Percentiles rank a stretch among this genome's conserved stretches.
Evolutionary conservation across 106 monocot genomes (phyloP).

Genomic region (Dendrobium huoshanense): DNA sequence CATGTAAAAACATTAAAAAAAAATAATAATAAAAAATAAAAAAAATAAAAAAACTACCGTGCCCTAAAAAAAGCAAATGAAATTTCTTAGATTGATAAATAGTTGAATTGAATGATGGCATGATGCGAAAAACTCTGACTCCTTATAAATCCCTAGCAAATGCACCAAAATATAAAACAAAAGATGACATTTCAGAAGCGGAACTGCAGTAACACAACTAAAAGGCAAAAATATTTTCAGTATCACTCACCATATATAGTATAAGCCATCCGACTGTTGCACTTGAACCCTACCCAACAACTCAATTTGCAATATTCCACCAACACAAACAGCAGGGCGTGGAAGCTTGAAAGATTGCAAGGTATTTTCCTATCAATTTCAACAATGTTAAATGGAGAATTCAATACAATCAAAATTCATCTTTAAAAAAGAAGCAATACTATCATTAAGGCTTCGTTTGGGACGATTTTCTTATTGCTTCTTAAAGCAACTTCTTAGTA

Average conservation of each 20-base stretch:
- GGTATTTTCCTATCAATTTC: constrained; percentile 43
- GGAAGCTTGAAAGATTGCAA: constrained; percentile 85
- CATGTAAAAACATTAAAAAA: no score
- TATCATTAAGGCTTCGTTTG: not conserved
- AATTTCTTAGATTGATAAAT: no score
- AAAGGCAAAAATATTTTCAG: not conserved
- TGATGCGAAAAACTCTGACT: no score
- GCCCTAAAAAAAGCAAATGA: no score
- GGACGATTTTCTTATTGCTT: no score
- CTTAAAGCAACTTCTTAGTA: no score
- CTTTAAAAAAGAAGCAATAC: not conserved
- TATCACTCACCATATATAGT: constrained; percentile 65
- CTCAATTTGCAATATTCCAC: constrained; percentile 76
- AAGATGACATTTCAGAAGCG: not conserved
- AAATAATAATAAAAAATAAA: no score
- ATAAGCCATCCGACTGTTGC: constrained; percentile 50
- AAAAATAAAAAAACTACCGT: no score
- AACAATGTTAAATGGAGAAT: not conserved
- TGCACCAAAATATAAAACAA: not conserved
- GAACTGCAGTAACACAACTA: not conserved
- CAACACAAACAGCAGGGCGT: constrained; percentile 68
- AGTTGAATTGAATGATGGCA: no score
- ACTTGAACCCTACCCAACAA: constrained; percentile 76
- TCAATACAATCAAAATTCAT: constrained; percentile 1
- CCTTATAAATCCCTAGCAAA: no score